Base-by-base conservation (phyloP, 331 rosid genomes). In the Ulmus americana region DNA sequence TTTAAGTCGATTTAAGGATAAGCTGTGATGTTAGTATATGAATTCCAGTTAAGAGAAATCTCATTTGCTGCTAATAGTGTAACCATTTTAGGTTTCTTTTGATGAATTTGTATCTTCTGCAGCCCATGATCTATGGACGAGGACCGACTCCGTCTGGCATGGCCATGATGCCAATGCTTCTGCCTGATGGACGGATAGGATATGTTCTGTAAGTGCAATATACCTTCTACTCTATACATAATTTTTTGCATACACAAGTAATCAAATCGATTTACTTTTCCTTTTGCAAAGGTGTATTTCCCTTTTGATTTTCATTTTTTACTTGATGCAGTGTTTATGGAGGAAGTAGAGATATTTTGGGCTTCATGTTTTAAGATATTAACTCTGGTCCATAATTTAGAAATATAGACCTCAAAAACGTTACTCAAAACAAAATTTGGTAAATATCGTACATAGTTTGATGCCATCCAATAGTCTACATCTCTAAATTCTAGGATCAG, bases 91-190 rank as follows among this genome's bases (percentile, higher is more conserved):
- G 28, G 3, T 13, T 65, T 59, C 39, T 18, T 56, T 41, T 68
- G 64, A 61, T 54, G 62, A 50, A 28, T 60, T 73, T 48, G 15
- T 48, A 59, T 73, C 69, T 53, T 45, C 55, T 74, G 78, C 95
- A 92, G 98, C 95, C 95, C 10, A 20, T 86, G 83, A 76, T 92
- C 43, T 84, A 90, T 86, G 97, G 97, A 71, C 81, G 84, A 64
- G 95, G 95, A 74, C 85, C 88, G 35, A 61, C 79, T 69, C 96
- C 96, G 35, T 28, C 88, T 41, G 96, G 95, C 58, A 85, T 92
- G 95, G 82, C 95, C 73, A 92, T 92, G 98, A 86, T 92, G 98
- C 98, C 98, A 45, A 92, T 92, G 95, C 88, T 92, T 81, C 80
- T 92, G 39, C 95, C 98, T 59, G 98, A 92, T 67, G 98, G 98